phyloP scores from a whole-genome alignment of 73 alveolate genomes.

The Paramecium primaurelia region DNA sequence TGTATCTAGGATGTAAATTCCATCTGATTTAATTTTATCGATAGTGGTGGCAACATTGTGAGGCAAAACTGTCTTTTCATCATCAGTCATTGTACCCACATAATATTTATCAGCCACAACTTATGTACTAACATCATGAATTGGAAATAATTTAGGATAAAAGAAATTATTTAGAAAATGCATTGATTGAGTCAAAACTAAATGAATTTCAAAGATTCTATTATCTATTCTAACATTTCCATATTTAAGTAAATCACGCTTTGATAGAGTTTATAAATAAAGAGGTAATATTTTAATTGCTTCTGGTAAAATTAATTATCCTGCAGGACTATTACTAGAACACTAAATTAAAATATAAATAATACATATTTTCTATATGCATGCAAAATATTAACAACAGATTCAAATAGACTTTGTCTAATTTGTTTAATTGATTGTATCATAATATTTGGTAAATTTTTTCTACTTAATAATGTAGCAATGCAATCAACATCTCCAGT shows the following conservation, averaged over 20 bases:
- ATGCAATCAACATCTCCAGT: conserved; percentile 72
- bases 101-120: not conserved
- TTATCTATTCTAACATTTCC: conserved; percentile 70
- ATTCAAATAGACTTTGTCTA: conserved; percentile 57
- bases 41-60: conserved; percentile 45
- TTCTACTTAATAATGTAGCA: conserved; percentile 44
- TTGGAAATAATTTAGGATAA: conserved; percentile 71
- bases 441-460: conserved; percentile 46
- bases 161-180: conserved; percentile 56
- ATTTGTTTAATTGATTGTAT: conserved; percentile 41
- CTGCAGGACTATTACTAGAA: conserved; percentile 65
- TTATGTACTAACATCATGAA: conserved; percentile 49
- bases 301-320: conserved; percentile 73
- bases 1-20: conserved; percentile 69
- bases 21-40: conserved; percentile 33
- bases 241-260: conserved; percentile 54
- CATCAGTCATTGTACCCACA: conserved; percentile 50
- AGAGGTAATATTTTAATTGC: conserved; percentile 63
- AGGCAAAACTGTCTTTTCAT: conserved; percentile 67
- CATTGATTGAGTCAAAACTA: conserved; percentile 59
- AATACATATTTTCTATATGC: conserved; percentile 64
- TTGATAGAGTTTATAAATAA: conserved; percentile 63
- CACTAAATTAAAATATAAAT: not conserved
- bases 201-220: conserved; percentile 55
- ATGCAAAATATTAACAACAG: conserved; percentile 57